Conservation (phyloP, 495 filamentous ascomycete genomes). For the Annulohypoxylon maeteangense region DNA sequence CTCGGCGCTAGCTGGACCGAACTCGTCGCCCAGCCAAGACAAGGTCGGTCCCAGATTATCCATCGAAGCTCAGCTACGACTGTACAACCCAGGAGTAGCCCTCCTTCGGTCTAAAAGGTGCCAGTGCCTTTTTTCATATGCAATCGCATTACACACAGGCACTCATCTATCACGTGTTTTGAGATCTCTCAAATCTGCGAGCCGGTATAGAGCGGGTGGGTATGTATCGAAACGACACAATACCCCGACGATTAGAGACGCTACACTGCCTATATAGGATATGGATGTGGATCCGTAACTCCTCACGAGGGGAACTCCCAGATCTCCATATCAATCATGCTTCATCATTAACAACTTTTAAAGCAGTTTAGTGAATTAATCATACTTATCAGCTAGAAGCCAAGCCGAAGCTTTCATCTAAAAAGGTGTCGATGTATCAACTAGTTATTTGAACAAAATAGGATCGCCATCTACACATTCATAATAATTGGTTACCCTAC, state of each 20-base stretch:
- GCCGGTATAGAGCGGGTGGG: conserved; percentile 2
- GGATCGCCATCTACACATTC: background rate
- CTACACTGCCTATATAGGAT: conserved; percentile 12
- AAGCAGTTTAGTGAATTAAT: background rate
- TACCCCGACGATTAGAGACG: conserved; percentile 31
- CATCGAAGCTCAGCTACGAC: conserved; percentile 13
- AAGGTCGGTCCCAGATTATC: conserved; percentile 22
- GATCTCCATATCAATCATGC: background rate
- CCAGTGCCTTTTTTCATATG: conserved; percentile 12
- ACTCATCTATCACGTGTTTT: conserved; percentile 9
- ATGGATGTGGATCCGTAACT: conserved; percentile 34
- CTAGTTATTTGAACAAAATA: background rate
- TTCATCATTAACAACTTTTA: conserved; percentile 3
- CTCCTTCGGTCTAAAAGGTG: conserved; percentile 26
- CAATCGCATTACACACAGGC: background rate
- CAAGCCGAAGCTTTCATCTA: background rate
- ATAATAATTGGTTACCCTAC: background rate
- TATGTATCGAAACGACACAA: conserved; percentile 19
- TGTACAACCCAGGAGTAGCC: background rate
- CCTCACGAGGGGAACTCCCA: conserved; percentile 21
- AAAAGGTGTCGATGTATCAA: background rate
- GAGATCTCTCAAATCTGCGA: background rate
- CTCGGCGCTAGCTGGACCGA: conserved; percentile 37
- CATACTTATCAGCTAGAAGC: background rate
- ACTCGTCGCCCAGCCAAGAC: conserved; percentile 5